These are phyloP conservation scores for Talaromyces thailandensis DNA, from an alignment of 495 filamentous ascomycete species.

Conservation along the genomic window DNA sequence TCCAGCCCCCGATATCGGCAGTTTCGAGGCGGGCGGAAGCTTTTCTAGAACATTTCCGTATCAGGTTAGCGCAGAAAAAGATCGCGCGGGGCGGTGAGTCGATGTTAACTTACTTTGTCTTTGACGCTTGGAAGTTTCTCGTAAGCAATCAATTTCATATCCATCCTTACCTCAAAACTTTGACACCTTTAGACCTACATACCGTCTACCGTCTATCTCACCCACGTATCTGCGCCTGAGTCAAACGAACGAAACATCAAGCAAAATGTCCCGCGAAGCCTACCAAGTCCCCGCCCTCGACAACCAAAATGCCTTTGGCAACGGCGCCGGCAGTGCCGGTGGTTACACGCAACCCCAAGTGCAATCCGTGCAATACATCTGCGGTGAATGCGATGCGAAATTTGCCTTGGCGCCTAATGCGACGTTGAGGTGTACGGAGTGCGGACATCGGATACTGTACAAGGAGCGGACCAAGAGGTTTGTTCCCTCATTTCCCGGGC, in stretches of 20 bases:
- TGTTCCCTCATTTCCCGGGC: conserved; percentile 16
- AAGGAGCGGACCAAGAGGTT: conserved; percentile 98
- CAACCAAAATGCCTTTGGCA: conserved; percentile 30
- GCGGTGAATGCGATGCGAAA: conserved; percentile 83
- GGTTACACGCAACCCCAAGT: conserved; percentile 21
- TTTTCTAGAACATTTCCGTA: neutral
- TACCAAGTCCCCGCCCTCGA: conserved; percentile 38
- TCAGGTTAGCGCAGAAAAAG: neutral
- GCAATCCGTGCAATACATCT: conserved; percentile 67
- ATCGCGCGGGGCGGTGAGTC: neutral
- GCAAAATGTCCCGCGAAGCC: conserved; percentile 39
- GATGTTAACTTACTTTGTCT: neutral
- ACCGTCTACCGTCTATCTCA: neutral
- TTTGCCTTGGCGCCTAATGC: conserved; percentile 76
- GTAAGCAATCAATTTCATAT: neutral
- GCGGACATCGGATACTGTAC: conserved; percentile 91
- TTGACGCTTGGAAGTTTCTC: neutral
- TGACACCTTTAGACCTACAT: too few relatives aligned
- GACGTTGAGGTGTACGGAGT: conserved; percentile 90
- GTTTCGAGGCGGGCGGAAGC: neutral
- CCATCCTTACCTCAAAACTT: neutral
- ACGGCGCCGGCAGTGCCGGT: conserved; percentile 16
- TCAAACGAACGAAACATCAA: neutral
- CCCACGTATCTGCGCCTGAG: neutral
- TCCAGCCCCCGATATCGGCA: neutral